phyloP scores from a whole-genome alignment of 371 early-diverging fungal genomes.

The Lichtheimia hyalospora region DNA sequence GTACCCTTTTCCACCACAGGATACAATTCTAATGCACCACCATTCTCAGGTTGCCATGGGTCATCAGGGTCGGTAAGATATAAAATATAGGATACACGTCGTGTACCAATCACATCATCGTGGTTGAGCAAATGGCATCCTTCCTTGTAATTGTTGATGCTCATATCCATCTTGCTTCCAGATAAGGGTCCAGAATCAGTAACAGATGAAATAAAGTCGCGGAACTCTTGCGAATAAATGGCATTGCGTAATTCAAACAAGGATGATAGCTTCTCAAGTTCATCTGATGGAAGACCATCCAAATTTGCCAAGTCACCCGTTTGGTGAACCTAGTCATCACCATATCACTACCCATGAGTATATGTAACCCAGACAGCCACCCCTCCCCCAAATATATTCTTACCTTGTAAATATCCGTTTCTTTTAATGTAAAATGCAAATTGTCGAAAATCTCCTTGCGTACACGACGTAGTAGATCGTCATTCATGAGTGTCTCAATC shows the following conservation, averaged over 20 bases:
- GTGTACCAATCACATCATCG: slow-evolving; percentile 81
- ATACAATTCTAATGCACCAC: slow-evolving; percentile 77
- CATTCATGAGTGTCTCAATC: slow-evolving; percentile 59
- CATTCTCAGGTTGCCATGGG: slow-evolving; percentile 57
- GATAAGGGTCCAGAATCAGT: slow-evolving; percentile 72
- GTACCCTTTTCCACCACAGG: slow-evolving; percentile 62
- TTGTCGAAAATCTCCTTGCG: slow-evolving; percentile 61
- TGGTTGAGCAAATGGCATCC: slow-evolving; percentile 78
- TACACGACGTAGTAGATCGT: slow-evolving; percentile 58
- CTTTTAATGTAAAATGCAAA: slow-evolving; percentile 70
- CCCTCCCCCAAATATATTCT: no score
- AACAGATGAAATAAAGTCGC: slow-evolving; percentile 60
- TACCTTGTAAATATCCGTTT: slow-evolving; percentile 81
- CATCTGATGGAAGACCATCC: slow-evolving; percentile 64
- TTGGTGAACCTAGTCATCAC: slow-evolving; percentile 59
- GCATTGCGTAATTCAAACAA: slow-evolving; percentile 67
- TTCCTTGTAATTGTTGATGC: slow-evolving; percentile 57
- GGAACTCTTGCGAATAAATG: slow-evolving; percentile 69
- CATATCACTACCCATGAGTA: background rate
- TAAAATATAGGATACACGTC: slow-evolving; percentile 73
- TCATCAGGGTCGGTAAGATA: slow-evolving; percentile 73
- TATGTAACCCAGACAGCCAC: background rate
- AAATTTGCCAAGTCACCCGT: slow-evolving; percentile 82
- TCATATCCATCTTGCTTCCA: slow-evolving; percentile 68
- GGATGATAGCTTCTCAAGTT: slow-evolving; percentile 45